Evolutionary conservation across 2,329 filamentous ascomycete species (phyloP).

Genomic region (Oidium heveae): DNA sequence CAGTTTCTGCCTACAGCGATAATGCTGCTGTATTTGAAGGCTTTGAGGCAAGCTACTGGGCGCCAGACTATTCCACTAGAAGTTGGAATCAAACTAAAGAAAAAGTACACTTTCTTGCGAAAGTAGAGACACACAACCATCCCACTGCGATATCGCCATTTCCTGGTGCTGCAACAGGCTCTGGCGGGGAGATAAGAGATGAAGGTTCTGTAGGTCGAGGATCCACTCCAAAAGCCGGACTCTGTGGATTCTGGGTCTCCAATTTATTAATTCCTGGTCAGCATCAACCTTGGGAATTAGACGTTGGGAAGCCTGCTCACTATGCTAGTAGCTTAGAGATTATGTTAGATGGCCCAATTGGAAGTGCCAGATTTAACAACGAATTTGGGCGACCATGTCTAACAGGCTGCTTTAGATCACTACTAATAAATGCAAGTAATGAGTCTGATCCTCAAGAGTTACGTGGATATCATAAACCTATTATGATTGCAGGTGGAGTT

Average conservation of each 20-base stretch:
- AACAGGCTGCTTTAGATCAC: slow-evolving; percentile 72
- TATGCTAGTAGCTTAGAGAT: slow-evolving; percentile 89
- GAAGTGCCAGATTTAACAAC: slow-evolving; percentile 89
- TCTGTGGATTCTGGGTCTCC: slow-evolving; percentile 85
- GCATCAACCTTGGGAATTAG: slow-evolving; percentile 67
- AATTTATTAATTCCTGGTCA: slow-evolving; percentile 74
- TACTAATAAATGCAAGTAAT: slow-evolving; percentile 43
- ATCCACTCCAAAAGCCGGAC: slow-evolving; percentile 75
- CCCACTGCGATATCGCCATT: slow-evolving; percentile 89
- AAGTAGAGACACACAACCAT: slow-evolving; percentile 96
- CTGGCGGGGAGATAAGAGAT: slow-evolving; percentile 85
- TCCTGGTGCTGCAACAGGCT: slow-evolving; percentile 78
- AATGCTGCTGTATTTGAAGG: slow-evolving; percentile 85
- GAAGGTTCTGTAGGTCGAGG: slow-evolving; percentile 86
- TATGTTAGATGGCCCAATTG: slow-evolving; percentile 92
- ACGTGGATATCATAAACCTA: slow-evolving; percentile 90
- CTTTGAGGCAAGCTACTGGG: slow-evolving; percentile 52
- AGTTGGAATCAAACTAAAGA: slow-evolving; percentile 78
- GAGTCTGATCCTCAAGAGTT: slow-evolving; percentile 36
- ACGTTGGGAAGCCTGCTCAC: slow-evolving; percentile 72
- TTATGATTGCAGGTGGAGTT: slow-evolving; percentile 91
- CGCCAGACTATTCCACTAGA: slow-evolving; percentile 62
- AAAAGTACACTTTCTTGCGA: slow-evolving; percentile 63
- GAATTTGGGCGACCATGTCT: slow-evolving; percentile 85
- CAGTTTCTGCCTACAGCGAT: slow-evolving; percentile 91